phyloP scores from a whole-genome alignment of 2,329 filamentous ascomycete genomes.

The Leptoxyphium fumago region DNA sequence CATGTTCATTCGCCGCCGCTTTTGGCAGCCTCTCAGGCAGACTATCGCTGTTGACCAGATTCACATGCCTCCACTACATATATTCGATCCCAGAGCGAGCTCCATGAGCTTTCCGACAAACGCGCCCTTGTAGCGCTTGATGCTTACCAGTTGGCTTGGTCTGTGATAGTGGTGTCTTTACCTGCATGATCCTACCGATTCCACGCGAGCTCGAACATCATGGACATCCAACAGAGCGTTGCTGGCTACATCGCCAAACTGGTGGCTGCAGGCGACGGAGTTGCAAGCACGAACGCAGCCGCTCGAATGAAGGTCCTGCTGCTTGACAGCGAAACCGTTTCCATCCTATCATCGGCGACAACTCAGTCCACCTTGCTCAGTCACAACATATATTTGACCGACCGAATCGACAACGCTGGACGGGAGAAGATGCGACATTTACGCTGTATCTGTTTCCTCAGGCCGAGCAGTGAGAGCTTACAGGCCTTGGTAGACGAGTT shows the following conservation, averaged over 20 bases:
- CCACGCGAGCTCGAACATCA: slow-evolving; percentile 23
- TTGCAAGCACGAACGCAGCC: slow-evolving; percentile 45
- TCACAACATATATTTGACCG: slow-evolving; percentile 95
- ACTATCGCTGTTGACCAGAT: no score
- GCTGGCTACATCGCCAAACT: slow-evolving; percentile 95
- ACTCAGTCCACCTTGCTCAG: slow-evolving; percentile 90
- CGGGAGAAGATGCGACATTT: slow-evolving; percentile 98
- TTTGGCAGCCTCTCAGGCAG: no score
- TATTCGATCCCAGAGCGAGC: no score
- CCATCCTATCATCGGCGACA: slow-evolving; percentile 85
- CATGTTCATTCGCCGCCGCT: no score
- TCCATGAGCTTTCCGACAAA: no score
- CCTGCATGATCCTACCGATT: no score
- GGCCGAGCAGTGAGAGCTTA: slow-evolving; percentile 83
- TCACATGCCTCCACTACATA: no score
- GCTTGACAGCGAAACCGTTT: slow-evolving; percentile 78
- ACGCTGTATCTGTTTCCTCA: slow-evolving; percentile 80
- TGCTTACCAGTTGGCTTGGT: no score
- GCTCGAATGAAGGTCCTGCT: slow-evolving; percentile 98
- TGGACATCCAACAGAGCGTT: slow-evolving; percentile 90
- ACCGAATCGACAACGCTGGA: slow-evolving; percentile 77
- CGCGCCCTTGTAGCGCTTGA: no score
- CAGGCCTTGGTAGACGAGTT: slow-evolving; percentile 91
- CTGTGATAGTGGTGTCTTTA: no score
- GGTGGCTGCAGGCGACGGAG: slow-evolving; percentile 62